Evolutionary conservation across 2,329 filamentous ascomycete genomes (phyloP), one percentile per base, ranked within the genome.

Genomic region (Cadophora gregata): DNA sequence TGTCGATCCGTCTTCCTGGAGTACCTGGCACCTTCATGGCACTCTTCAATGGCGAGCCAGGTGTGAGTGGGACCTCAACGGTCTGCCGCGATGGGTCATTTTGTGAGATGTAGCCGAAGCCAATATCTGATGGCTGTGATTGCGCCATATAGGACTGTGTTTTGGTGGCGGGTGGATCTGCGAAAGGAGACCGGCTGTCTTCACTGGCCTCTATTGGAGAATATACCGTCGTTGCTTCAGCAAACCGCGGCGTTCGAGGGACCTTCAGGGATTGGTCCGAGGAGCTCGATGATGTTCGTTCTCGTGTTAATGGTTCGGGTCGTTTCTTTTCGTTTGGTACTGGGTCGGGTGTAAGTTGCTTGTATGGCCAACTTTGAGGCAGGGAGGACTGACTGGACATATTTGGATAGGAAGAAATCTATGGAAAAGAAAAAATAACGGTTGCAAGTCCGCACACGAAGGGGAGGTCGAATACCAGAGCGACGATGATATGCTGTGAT

Each of bases 1-100:
- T 96, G 71, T 84, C 83, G 62, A 94, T 81, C 69, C 85, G 87
- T 74, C 90, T 86, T 31, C 86, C 92, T 4, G 92, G 89, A 2
- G 93, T 95, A 24, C 93, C 93, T 4, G 95, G 94, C 21, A 92
- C 89, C 81, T 88, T 97, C 84, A 97, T 85, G 63, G 93, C 94
- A 79, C 93, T 97, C 84, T 96, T 97, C 74, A 97, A 86, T 7
- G 93, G 93, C 24, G 92, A 91, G 74, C 85, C 90, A 62, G 93
- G 92, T 45, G 89, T 87, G 83, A 86, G 86, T 67, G 85, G 89
- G 75, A 89, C 84, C 67, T 86, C 83, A 73, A 86, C 81, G 66
- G 78, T 81, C 73, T 89, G 82, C 77, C 82, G 80, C 81, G 82
- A 78, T 31, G 81, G 78, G 69, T 83, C 81, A 73, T 84, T 84